Evolutionary conservation across 1,284 basidiomycete species (phyloP), one percentile per base, ranked within the genome.

Genomic region (Pascua sp.): DNA sequence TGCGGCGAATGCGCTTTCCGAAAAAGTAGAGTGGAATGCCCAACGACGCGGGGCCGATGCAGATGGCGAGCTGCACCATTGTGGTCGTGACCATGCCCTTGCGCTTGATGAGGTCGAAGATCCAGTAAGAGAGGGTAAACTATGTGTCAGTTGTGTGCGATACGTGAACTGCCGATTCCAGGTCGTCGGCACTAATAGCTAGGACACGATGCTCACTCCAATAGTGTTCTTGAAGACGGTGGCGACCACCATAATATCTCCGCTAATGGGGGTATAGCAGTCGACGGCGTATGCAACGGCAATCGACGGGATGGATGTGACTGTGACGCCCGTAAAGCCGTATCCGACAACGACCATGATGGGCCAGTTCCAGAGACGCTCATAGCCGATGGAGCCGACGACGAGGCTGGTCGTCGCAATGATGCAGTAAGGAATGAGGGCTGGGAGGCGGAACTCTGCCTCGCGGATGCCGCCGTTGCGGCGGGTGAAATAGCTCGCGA

Each of bases 181-280:
- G 24, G 24, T 32, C 7, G 24, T 32, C 24, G 4, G 4, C 24
- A 32, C 24, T 32, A 32, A 32, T 32, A 7, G 7, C 24, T 32
- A 32, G 7, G 24, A 32, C 24, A 32, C 24, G 24, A 32, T 32
- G 7, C 24, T 32, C 24, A 32, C 24, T 32, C 61, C 61, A 11
- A 42, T 51, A 13, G 55, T 57, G 49, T 59, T 56, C 50, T 62
- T 62, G 47, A 56, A 42, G 15, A 59, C 61, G 3, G 57, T 56
- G 5, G 61, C 55, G 48, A 59, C 57, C 37, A 53, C 47, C 57
- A 62, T 59, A 46, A 62, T 59, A 17, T 62, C 61, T n/a, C 57
- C 61, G 9, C 51, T 49, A 11, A 60, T 57, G 17, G 55, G 53
- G 5, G 53, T 62, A 49, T 60, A 62, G 52, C 58, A 55, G 49